Evolutionary conservation across 1,139 yeast species (phyloP), one percentile per base, ranked within the genome.

Genomic region (Geotrichum histeridarum): DNA sequence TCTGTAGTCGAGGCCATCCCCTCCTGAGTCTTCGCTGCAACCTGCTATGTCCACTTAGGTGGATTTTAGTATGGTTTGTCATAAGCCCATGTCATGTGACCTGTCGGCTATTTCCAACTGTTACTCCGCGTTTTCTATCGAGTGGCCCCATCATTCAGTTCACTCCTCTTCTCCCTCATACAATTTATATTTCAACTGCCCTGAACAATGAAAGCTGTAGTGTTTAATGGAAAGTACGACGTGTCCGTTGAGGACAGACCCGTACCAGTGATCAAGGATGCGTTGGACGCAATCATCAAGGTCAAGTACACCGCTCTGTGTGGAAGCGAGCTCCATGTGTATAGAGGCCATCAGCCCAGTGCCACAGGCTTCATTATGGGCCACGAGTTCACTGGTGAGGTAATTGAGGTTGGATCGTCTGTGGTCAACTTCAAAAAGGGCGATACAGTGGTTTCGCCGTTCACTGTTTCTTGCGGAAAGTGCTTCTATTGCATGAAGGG

Each of bases 321-420:
- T 65, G 86, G 86, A 1, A 77, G 84, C 1, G 87, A 82, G 62
- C 69, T 82, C 45, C 86, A 82, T 65, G 76, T 79, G 59, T 82
- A 79, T 63, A 68, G 86, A 22, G 86, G 86, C 5, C 78, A 78
- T 78, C 61, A 60, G 64, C 43, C 60, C 69, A 30, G 82, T 80
- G 6, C 81, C 75, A 58, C 71, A 68, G 38, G 83, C 77, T 6
- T 70, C 84, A 86, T 84, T 17, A 74, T 85, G 60, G 93, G 93
- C 33, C 93, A 85, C 66, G 93, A 85, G 65, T 81, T 87, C 15
- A 73, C 91, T 5, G 96, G 95, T 42, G 72, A 80, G 22, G 83
- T 88, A 45, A 79, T 77, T 27, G 83, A 83, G 61, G 78, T 84
- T 38, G 95, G 95, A 2, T 76, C 69, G 1, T 55, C 53, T n/a